phyloP scores from a whole-genome alignment of 208 protist species.

The Leishmania amazonensis region DNA sequence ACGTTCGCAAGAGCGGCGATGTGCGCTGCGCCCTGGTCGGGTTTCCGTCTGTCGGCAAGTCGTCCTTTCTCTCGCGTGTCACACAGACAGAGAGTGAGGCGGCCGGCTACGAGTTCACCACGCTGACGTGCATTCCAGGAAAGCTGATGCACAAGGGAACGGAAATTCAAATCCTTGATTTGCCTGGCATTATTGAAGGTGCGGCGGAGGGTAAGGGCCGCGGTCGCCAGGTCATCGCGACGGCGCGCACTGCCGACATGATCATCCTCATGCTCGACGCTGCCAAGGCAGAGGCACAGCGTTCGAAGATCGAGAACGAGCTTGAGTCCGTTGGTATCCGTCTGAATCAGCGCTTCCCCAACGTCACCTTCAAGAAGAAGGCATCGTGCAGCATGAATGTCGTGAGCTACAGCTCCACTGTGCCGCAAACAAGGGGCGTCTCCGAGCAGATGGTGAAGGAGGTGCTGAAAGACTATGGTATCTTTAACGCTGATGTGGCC shows the following conservation, averaged over 20 bases:
- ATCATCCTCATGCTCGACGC: slow-evolving; percentile 99
- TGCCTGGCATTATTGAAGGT: slow-evolving; percentile 99
- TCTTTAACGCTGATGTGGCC: slow-evolving; percentile 97
- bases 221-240: slow-evolving; percentile 97
- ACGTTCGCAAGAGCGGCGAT: slow-evolving; percentile 95
- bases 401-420: slow-evolving; percentile 88
- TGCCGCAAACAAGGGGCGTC: slow-evolving; percentile 83
- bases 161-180: slow-evolving; percentile 98
- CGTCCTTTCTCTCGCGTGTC: slow-evolving; percentile 96
- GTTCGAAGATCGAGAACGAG: slow-evolving; percentile 94
- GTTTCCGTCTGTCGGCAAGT: slow-evolving; percentile 98
- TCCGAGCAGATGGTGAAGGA: slow-evolving; percentile 92
- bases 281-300: slow-evolving; percentile 89
- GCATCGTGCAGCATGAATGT: slow-evolving; percentile 92
- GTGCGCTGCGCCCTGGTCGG: slow-evolving; percentile 91
- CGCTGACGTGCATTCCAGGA: slow-evolving; percentile 99
- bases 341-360: slow-evolving; percentile 94
- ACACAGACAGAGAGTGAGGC: slow-evolving; percentile 96
- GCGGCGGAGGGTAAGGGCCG: slow-evolving; percentile 96
- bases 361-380: slow-evolving; percentile 95
- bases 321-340: slow-evolving; percentile 96
- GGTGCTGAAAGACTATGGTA: slow-evolving; percentile 96
- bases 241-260: slow-evolving; percentile 96
- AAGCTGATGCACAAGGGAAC: slow-evolving; percentile 96
- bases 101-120: slow-evolving; percentile 99